These are phyloP conservation scores for Stephanodiscus triporus DNA, from an alignment of 108 stramenopile species.

Conservation along the genomic window DNA sequence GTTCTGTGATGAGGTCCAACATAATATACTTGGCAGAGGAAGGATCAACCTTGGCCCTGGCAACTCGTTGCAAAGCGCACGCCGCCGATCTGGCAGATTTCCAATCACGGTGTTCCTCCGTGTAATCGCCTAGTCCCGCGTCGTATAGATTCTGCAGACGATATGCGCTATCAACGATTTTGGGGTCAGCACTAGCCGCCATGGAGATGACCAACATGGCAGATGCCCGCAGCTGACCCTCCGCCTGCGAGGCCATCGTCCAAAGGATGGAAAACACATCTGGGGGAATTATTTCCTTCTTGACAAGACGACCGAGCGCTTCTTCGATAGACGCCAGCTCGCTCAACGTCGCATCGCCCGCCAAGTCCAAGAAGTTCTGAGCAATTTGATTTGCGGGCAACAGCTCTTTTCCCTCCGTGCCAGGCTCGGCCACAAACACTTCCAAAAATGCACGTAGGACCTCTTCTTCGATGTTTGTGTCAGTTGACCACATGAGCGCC, in stretches of 20 bases:
- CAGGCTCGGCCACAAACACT: slow-evolving; percentile 87
- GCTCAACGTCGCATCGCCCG: slow-evolving; percentile 75
- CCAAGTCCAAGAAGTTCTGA: slow-evolving; percentile 84
- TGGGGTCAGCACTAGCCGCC: slow-evolving; percentile 86
- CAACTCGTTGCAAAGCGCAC: slow-evolving; percentile 74
- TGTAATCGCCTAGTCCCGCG: slow-evolving; percentile 80
- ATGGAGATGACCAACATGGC: slow-evolving; percentile 88
- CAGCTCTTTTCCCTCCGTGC: slow-evolving; percentile 74
- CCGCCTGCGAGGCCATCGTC: slow-evolving; percentile 69
- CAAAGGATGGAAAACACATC: slow-evolving; percentile 86
- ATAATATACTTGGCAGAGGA: slow-evolving; percentile 78
- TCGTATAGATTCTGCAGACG: slow-evolving; percentile 80
- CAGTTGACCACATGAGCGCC: slow-evolving; percentile 92
- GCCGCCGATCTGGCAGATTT: slow-evolving; percentile 78
- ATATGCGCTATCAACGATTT: slow-evolving; percentile 85
- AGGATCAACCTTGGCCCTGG: slow-evolving; percentile 63
- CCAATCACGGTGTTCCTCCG: slow-evolving; percentile 81
- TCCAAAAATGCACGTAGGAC: slow-evolving; percentile 90
- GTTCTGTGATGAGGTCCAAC: slow-evolving; percentile 76
- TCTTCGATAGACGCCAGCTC: slow-evolving; percentile 95
- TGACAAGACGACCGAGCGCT: slow-evolving; percentile 81
- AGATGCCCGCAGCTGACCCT: slow-evolving; percentile 63
- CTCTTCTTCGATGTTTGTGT: slow-evolving; percentile 84
- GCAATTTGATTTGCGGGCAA: slow-evolving; percentile 82
- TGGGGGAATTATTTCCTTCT: slow-evolving; percentile 75